Evolutionary conservation across 176 grass and related monocot species (phyloP), one percentile per base, ranked within the genome.

Genomic region (Guadua angustifolia): DNA sequence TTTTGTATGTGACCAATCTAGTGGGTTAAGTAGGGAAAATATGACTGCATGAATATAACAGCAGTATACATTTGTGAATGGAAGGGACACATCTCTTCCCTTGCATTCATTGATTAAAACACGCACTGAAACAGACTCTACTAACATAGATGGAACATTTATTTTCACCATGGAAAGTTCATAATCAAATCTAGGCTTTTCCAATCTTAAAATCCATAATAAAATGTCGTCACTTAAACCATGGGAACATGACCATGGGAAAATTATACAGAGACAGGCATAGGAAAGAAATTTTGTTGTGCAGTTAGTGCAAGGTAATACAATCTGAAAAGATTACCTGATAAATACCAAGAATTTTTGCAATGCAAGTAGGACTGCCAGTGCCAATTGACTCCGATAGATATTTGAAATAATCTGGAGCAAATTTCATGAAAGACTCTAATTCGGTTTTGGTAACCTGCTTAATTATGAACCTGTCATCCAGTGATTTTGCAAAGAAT

Each of bases 331-430:
- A 59, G 1, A 77, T 45, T 88, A 94, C 96, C 93, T 95, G 93
- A 95, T 99, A 99, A 84, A 99, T 95, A 75, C 96, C 96, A 49
- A 95, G 88, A 92, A 99, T 92, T 89, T 99, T 99, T 76, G 96
- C 93, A 57, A 99, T 90, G 86, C 93, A 92, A 88, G 96, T 95
- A 79, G 96, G 96, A 80, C 93, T 94, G 46, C 91, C 82, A 56
- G 89, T 94, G 80, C 74, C 47, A 85, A 99, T 99, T 8, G 96
- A 95, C 57, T 99, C 93, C 0, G 89, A 92, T 40, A 94, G 58
- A 75, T 99, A 99, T 42, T 94, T 87, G 71, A 99, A 99, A 85
- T 99, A 99, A 11, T 91, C 83, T 38, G 89, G 96, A 75, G 89
- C 96, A 86, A 99, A 99, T 83, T 95, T 91, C 79, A 92, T 91